phyloP scores from a whole-genome alignment of 345 rosid species.

The Moringa oleifera region DNA sequence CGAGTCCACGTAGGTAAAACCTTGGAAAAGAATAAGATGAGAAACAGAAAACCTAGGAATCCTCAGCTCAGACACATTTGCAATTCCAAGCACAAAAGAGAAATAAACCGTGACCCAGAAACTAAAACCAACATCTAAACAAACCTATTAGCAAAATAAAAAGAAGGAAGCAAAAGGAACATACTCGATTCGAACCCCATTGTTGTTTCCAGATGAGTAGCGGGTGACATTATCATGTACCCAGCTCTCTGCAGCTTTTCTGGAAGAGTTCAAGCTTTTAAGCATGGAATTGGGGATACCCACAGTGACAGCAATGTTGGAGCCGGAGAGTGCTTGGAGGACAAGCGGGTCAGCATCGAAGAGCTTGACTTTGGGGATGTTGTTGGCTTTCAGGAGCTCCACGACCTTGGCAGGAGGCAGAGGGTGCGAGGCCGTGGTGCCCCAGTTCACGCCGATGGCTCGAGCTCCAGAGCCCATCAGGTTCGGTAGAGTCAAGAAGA shows the following conservation, averaged over 20 bases:
- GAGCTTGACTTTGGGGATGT: constrained; percentile 63
- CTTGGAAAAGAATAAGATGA: background rate
- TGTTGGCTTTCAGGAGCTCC: constrained; percentile 81
- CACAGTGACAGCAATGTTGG: constrained; percentile 59
- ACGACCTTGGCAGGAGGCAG: constrained; percentile 73
- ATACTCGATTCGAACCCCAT: constrained; percentile 67
- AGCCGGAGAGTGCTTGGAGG: constrained; percentile 70
- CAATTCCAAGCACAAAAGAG: background rate
- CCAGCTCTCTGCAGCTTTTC: constrained; percentile 75
- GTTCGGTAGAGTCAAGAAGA: constrained; percentile 19
- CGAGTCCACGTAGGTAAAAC: too few species aligned
- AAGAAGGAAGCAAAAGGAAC: constrained; percentile 8
- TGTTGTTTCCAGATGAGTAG: constrained; percentile 43
- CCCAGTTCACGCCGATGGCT: constrained; percentile 81
- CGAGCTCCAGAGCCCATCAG: constrained; percentile 10
- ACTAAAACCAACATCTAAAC: background rate
- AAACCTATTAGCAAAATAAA: background rate
- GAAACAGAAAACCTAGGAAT: background rate
- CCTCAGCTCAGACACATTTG: background rate
- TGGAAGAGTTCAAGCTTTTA: constrained; percentile 61
- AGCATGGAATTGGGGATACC: constrained; percentile 69
- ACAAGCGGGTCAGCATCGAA: constrained; percentile 72
- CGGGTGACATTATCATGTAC: constrained; percentile 97
- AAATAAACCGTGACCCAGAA: background rate
- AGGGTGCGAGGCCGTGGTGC: constrained; percentile 71